These are phyloP conservation scores for Fragaria iinumae DNA, from an alignment of 306 rosid species.

Conservation along the genomic window DNA sequence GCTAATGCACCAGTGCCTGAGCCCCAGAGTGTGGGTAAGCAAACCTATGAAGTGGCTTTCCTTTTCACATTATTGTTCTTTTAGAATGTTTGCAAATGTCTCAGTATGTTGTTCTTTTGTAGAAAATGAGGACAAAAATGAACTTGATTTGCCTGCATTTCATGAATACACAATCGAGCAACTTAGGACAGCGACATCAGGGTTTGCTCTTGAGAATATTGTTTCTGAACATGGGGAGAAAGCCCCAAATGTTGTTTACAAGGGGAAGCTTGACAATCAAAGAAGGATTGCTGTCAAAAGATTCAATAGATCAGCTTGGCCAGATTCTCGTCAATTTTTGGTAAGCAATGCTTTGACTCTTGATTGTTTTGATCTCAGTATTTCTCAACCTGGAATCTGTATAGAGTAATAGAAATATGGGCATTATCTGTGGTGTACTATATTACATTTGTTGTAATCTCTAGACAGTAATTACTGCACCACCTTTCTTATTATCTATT, in stretches of 20 bases:
- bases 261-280: conserved; percentile 87
- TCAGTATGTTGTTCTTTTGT: conserved; percentile 28
- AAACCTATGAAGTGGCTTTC: conserved; percentile 14
- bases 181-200: conserved; percentile 82
- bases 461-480: background rate
- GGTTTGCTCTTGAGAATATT: conserved; percentile 82
- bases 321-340: conserved; percentile 85
- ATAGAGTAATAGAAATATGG: background rate
- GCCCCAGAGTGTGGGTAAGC: conserved; percentile 52
- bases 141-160: conserved; percentile 62
- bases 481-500: background rate
- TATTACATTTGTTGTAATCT: background rate
- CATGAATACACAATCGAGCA: conserved; percentile 73
- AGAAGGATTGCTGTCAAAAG: conserved; percentile 83
- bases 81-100: conserved; percentile 23
- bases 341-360: conserved; percentile 34
- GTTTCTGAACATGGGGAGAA: conserved; percentile 99
- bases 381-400: background rate
- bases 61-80: conserved; percentile 10
- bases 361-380: conserved; percentile 5
- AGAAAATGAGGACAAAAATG: conserved; percentile 61
- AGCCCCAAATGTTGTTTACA: conserved; percentile 95
- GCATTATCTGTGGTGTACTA: background rate
- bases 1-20: conserved; percentile 47
- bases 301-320: conserved; percentile 97